Percentiles rank a stretch among this genome's conserved stretches.
Conservation (phyloP, 2,329 filamentous ascomycete species). For the Arthrobotrys conoides region DNA sequence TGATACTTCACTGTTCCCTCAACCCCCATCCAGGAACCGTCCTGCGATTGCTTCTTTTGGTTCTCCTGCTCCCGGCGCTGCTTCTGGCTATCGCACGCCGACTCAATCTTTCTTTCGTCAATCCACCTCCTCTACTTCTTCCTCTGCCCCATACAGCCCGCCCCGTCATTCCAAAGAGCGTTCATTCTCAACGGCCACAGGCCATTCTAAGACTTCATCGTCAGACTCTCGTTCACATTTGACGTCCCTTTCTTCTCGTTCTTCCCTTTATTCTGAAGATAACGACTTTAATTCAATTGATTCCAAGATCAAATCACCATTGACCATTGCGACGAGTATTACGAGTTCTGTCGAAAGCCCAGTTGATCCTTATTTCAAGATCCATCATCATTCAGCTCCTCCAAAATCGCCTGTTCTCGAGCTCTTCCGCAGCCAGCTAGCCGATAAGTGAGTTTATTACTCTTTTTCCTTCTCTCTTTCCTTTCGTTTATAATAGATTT, state of each 20-base stretch:
- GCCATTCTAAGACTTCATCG: constrained; percentile 58
- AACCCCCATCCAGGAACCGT: constrained; percentile 57
- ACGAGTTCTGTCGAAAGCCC: constrained; percentile 53
- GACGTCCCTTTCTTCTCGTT: constrained; percentile 56
- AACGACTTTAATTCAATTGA: constrained; percentile 57
- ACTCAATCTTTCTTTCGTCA: constrained; percentile 61
- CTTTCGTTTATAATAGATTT: constrained; percentile 6
- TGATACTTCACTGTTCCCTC: constrained; percentile 61
- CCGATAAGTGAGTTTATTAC: constrained; percentile 49
- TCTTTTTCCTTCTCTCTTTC: not conserved
- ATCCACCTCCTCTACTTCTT: constrained; percentile 60
- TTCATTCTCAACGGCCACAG: constrained; percentile 51
- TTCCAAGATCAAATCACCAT: constrained; percentile 47
- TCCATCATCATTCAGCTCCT: constrained; percentile 51
- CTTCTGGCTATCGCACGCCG: constrained; percentile 52
- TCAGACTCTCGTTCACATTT: constrained; percentile 61
- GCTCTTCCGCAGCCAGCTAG: constrained; percentile 52
- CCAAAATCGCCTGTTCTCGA: constrained; percentile 59
- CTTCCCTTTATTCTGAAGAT: constrained; percentile 60
- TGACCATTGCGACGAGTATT: constrained; percentile 43
- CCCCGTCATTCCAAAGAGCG: constrained; percentile 58
- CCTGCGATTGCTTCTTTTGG: constrained; percentile 32
- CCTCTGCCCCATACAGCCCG: constrained; percentile 55
- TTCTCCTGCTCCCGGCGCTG: constrained; percentile 26
- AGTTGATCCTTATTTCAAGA: constrained; percentile 47